phyloP scores from a whole-genome alignment of 129 eudicot species.

The Flaveria trinervia region DNA sequence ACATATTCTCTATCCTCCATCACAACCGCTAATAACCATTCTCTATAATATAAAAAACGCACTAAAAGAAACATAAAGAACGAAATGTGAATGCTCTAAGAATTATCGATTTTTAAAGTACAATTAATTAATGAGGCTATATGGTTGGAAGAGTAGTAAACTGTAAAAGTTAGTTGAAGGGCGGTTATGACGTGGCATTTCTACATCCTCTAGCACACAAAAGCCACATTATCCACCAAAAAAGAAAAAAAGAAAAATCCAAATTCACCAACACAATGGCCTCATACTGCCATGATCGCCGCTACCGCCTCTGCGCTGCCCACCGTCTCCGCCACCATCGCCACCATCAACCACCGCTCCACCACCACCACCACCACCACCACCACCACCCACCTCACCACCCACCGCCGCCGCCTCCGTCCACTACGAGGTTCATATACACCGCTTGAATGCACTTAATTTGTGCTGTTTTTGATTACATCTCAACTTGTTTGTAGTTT shows the following conservation, averaged over 20 bases:
- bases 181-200: conserved; percentile 34
- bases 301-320: conserved; percentile 40
- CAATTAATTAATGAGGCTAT: not conserved
- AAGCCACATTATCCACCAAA: conserved; percentile 44
- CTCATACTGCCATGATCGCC: conserved; percentile 47
- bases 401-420: conserved; percentile 24
- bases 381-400: conserved; percentile 1
- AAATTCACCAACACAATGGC: conserved; percentile 37
- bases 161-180: conserved; percentile 29
- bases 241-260: conserved; percentile 32
- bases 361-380: conserved; percentile 17
- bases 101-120: no score
- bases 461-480: no score
- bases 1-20: no score
- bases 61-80: no score
- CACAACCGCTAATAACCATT: no score
- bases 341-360: conserved; percentile 28
- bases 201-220: conserved; percentile 26
- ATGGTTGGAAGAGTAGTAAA: not conserved
- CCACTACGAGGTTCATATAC: conserved; percentile 41
- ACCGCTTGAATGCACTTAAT: no score
- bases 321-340: conserved; percentile 27
- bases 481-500: no score
- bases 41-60: no score
- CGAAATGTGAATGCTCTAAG: no score